Conservation (phyloP, 805 yeast genomes). For the Ogataea thermomethanolica region DNA sequence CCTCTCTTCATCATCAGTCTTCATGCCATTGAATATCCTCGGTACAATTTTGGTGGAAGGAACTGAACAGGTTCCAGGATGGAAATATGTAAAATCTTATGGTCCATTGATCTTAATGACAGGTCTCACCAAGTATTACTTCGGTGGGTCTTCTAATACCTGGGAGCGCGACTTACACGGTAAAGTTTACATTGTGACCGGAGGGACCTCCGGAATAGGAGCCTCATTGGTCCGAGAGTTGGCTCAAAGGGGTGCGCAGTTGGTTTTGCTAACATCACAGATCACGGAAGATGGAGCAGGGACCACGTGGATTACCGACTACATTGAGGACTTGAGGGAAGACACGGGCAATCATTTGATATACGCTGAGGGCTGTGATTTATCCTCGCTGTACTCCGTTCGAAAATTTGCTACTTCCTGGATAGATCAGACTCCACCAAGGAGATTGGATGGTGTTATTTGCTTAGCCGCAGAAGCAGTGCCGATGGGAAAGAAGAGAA, state of each 20-base stretch:
- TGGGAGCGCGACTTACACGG: constrained; percentile 96
- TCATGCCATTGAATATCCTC: constrained; percentile 83
- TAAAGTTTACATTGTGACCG: constrained; percentile 75
- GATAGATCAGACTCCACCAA: constrained; percentile 87
- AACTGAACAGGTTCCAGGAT: constrained; percentile 71
- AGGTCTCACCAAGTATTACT: constrained; percentile 61
- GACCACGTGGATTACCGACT: constrained; percentile 67
- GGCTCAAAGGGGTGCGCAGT: constrained; percentile 82
- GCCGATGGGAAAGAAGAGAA: constrained; percentile 67
- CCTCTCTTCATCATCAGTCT: background rate
- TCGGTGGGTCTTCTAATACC: constrained; percentile 75
- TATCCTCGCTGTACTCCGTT: constrained; percentile 66
- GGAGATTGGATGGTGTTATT: constrained; percentile 85
- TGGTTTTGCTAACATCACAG: constrained; percentile 63
- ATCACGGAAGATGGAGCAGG: constrained; percentile 46
- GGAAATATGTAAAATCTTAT: constrained; percentile 51
- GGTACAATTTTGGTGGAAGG: constrained; percentile 72
- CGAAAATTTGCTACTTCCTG: constrained; percentile 91
- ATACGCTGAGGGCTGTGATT: constrained; percentile 88
- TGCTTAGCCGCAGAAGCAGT: constrained; percentile 83
- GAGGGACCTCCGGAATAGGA: constrained; percentile 95
- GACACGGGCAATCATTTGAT: constrained; percentile 67
- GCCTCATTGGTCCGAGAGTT: constrained; percentile 69
- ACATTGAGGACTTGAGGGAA: constrained; percentile 72
- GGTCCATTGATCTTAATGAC: constrained; percentile 52